Base-by-base conservation (phyloP, 2,329 filamentous ascomycete species). In the Colletotrichum orchidophilum region DNA sequence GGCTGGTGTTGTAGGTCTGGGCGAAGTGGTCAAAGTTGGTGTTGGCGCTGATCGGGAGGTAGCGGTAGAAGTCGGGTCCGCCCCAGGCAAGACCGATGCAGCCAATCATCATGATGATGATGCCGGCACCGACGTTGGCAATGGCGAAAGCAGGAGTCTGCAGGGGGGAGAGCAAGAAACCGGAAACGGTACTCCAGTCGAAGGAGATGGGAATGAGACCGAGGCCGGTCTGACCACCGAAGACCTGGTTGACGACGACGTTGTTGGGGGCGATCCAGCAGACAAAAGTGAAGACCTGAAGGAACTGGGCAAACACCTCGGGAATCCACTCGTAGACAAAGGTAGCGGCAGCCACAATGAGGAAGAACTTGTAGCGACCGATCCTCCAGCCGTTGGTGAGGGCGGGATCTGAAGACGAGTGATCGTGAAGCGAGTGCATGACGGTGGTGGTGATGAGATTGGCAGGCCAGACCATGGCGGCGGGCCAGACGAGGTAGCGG, bases 261-360 rank as follows among this genome's bases (percentile, higher is more conserved):
- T 86, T 90, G 62, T 90, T 82, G 9, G 90, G 90, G n/a, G 87
- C 87, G 70, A 91, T 87, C 83, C 83, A 92, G 60, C 88, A 91
- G 33, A 88, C 80, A 78, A 88, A 91, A 42, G 88, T 88, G 75
- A 92, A 92, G 66, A 72, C 57, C 60, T 72, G 12, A 82, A 81
- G 63, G 49, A 75, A 75, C 42, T 73, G 68, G 3, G 74, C 70
- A 52, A 72, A 50, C 6, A 72, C 70, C 29, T 72, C 60, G 3
- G 70, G 70, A 3, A 72, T 55, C 70, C 70, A 72, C 55, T 72
- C 70, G 74, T 88, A 87, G 46, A 85, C 77, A 70, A 85, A 86
- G 27, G 87, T 85, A 21, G 80, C 86, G 29, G 80, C 76, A 73
- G 88, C 87, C 42, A 90, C 83, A 74, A 87, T 86, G 66, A 91